Base-by-base conservation (phyloP, 305 asterid genomes). In the Fraxinus angustifolia region DNA sequence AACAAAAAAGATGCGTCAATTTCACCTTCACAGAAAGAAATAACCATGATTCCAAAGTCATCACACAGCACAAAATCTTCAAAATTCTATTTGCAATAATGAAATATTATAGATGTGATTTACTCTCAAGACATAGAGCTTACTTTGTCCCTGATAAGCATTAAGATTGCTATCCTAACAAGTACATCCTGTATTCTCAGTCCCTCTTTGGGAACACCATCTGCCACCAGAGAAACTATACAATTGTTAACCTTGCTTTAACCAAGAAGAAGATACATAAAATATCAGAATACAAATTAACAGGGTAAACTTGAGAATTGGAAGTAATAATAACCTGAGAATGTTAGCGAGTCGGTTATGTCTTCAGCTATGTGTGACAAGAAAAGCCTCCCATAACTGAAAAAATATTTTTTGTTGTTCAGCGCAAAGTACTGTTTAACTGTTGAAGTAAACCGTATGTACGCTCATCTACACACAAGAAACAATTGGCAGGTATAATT, bases 191-290 rank as follows among this genome's bases (percentile, higher is more conserved):
- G 90, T 87, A 92, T 91, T 86, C 98, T 86, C 26, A 95, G 90
- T 84, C 99, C 99, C 88, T 93, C 99, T 90, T 95, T 95, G 56
- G 99, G 99, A 79, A 95, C 99, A 85, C 97, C 97, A 88, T 93
- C 99, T 95, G 93, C 91, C 87, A 81, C 77, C 81, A 81, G 79
- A 78, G 38, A 82, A 82, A 80, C 30, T 28, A 77, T 10, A 65
- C n/a, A 81, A 58, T 33, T 79, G 73, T 36, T 78, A 45, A 79
- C 79, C 84, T 38, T 72, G 78, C 56, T 8, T 23, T 26, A 79
- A 82, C 53, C 53, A 75, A 82, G 82, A 79, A 80, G 81, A 73
- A 87, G 31, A 30, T 23, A 40, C 75, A 53, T 50, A 6, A 3
- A 67, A 23, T 30, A 30, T 10, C 74, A 68, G 80, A 58, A 65